Evolutionary conservation across 2,329 filamentous ascomycete genomes (phyloP).

Genomic region (Fusarium liriodendri): DNA sequence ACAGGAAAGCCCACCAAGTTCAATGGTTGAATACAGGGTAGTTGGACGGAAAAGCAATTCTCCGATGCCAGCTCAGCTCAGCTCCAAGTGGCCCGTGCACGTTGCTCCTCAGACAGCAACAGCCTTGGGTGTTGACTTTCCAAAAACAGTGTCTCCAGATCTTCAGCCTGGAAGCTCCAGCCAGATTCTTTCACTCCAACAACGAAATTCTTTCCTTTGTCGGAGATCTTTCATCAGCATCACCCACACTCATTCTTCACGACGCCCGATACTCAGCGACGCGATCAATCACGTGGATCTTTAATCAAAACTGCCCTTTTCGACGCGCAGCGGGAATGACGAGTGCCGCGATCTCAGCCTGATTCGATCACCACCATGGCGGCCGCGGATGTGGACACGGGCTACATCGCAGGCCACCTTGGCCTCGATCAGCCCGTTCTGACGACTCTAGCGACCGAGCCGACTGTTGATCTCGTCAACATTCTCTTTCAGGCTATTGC

Average conservation of each 20-base stretch:
- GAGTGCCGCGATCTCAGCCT: constrained; percentile 38
- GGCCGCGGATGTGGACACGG: constrained; percentile 69
- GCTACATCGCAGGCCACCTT: constrained; percentile 79
- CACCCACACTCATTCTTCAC: constrained; percentile 25
- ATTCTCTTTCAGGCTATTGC: constrained; percentile 80
- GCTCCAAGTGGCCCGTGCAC: constrained; percentile 31
- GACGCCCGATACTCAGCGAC: background rate
- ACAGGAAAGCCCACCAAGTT: background rate
- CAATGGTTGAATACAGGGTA: constrained; percentile 16
- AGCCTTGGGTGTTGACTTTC: constrained; percentile 36
- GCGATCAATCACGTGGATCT: background rate
- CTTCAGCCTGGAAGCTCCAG: constrained; percentile 40
- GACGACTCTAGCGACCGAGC: constrained; percentile 69
- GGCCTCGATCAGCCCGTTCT: constrained; percentile 74
- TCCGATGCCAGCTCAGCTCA: constrained; percentile 4
- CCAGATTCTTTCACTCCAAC: constrained; percentile 41
- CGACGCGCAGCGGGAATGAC: constrained; percentile 41
- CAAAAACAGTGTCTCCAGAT: constrained; percentile 28
- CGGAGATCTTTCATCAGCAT: constrained; percentile 21
- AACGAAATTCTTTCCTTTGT: constrained; percentile 40
- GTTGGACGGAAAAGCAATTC: constrained; percentile 25
- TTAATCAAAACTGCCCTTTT: background rate
- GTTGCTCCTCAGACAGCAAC: constrained; percentile 35
- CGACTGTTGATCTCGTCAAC: constrained; percentile 82
- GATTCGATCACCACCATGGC: constrained; percentile 52